These are phyloP conservation scores for Selaginella moellendorffii DNA, from an alignment of 75 land plant genomes.

Conservation along the genomic window DNA sequence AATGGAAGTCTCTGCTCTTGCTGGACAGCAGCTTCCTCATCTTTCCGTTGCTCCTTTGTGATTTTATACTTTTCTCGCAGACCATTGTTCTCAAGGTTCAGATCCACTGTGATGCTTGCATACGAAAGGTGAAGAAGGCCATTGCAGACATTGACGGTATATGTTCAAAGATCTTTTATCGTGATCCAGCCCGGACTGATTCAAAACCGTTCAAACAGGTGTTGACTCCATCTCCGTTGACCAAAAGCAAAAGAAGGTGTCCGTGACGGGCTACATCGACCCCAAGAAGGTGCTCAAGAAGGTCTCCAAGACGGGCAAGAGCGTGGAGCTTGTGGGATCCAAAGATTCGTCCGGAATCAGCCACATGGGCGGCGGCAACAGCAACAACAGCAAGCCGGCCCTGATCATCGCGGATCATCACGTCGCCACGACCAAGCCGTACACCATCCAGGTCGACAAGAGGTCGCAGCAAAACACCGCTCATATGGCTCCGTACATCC, in stretches of 20 bases:
- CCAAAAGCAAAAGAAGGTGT: constrained; percentile 3
- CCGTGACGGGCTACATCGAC: constrained; percentile 7
- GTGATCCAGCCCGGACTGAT: too few relatives aligned
- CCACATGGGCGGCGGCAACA: not conserved
- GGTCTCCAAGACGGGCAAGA: constrained; percentile 7
- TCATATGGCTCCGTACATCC: not conserved
- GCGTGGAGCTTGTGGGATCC: not conserved
- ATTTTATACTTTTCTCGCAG: not conserved
- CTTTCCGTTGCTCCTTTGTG: not conserved
- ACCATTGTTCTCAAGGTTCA: constrained; percentile 7
- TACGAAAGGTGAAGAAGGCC: constrained; percentile 5
- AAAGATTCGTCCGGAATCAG: constrained; percentile 2
- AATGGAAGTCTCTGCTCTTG: too few relatives aligned
- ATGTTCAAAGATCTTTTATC: not conserved
- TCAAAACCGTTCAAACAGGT: too few relatives aligned
- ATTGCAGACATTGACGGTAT: not conserved
- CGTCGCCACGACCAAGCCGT: not conserved
- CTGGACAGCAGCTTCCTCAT: too few relatives aligned
- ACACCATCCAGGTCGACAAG: not conserved
- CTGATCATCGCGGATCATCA: not conserved
- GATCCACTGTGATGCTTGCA: constrained; percentile 11
- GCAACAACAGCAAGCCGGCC: constrained; percentile 2
- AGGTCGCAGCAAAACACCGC: not conserved
- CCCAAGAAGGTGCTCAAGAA: constrained; percentile 8
- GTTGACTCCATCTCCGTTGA: constrained; percentile 1